Base-by-base conservation (phyloP, 148 eudicot species). In the Selenicereus undatus region DNA sequence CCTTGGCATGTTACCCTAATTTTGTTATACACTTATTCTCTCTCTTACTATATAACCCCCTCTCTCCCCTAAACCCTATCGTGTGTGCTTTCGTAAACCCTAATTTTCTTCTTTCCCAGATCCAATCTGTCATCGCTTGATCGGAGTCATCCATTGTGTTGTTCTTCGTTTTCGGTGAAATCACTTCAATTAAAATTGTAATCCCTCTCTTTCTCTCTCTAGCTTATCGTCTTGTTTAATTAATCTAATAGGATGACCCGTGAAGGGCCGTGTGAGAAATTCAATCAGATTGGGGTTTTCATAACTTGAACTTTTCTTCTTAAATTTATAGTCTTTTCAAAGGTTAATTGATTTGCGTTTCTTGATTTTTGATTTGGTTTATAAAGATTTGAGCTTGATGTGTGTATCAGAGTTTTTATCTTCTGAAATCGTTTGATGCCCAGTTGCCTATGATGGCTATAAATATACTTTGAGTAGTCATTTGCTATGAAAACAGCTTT, bases 381-480 rank as follows among this genome's bases (percentile, higher is more conserved):
- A 17, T 20, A 17, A 56, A 56, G 62, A 17, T 56, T 56, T 29
- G 35, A 69, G 17, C 20, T 26, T 71, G 21, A 30, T 35, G 6
- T 35, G 10, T 14, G 0, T 54, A 1, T 20, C 16, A 8, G 6
- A 2, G 16, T 56, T 54, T 52, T 29, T 48, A n/a, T 29, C 35
- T 32, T 35, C 6, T 30, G 39, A 2, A 29, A 21, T 11, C 4
- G 11, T 50, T 48, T 75, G 30, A 76, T 52, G 66, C 30, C 43
- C 11, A 4, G 27, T 18, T 51, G 79, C 83, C 83, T 43, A 76
- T 81, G 83, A 81, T 81, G 79, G 54, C 39, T 64, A 66, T 79
- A 79, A 79, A 79, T 79, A 79, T 79, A 79, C 82, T 79, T 72
- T 79, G 82, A 79, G 73, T 73, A 45, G 81, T 79, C 35, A 32